Evolutionary conservation across 2,329 filamentous ascomycete genomes (phyloP).

Genomic region (Daldinia sp.): DNA sequence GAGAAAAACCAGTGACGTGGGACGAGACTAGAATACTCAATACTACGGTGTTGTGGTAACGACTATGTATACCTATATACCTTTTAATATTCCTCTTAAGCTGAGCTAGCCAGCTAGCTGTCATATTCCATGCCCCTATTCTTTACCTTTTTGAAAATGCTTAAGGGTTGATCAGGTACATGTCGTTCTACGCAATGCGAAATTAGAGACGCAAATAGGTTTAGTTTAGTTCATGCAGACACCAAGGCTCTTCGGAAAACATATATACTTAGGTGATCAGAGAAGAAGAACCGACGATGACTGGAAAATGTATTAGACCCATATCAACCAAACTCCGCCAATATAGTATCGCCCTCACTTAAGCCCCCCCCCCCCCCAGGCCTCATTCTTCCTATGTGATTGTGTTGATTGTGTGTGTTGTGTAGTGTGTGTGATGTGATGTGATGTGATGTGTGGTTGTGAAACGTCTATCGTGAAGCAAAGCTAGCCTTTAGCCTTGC

Average conservation of each 20-base stretch:
- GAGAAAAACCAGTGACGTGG: conserved; percentile 39
- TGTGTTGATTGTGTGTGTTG: conserved; percentile 17
- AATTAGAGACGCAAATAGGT: too few species aligned
- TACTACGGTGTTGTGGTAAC: conserved; percentile 49
- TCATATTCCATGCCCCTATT: not conserved
- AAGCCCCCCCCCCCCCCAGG: conserved; percentile 33
- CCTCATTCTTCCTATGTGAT: conserved; percentile 42
- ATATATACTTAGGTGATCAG: conserved; percentile 13
- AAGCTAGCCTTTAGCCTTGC: conserved; percentile 18
- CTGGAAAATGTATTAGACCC: conserved; percentile 58
- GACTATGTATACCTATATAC: not conserved
- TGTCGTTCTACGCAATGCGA: conserved; percentile 6
- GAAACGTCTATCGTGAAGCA: conserved; percentile 43
- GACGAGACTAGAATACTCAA: conserved; percentile 49
- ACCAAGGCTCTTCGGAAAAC: conserved; percentile 16
- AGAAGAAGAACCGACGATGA: conserved; percentile 37
- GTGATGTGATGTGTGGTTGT: conserved; percentile 18
- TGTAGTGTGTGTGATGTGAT: too few species aligned
- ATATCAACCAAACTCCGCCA: conserved; percentile 61
- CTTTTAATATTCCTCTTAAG: not conserved
- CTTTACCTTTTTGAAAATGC: not conserved
- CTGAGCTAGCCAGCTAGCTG: not conserved
- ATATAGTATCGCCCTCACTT: conserved; percentile 55
- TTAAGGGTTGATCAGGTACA: not conserved
- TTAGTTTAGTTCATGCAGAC: conserved; percentile 6